These are phyloP conservation scores for Cardiospermum halicacabum DNA, from an alignment of 345 rosid genomes.

Conservation along the genomic window DNA sequence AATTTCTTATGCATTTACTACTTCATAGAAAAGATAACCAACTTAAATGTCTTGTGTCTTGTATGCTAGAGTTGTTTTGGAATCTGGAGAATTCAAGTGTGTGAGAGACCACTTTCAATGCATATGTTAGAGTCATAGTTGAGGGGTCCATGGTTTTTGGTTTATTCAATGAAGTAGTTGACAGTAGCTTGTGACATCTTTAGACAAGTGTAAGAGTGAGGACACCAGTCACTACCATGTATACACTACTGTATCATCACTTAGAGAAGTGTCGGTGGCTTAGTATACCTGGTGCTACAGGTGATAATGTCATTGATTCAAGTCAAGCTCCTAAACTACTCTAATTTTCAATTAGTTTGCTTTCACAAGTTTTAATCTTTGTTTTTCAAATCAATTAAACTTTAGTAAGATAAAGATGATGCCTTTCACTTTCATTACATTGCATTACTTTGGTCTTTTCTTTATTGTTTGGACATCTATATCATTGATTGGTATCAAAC, in stretches of 20 bases:
- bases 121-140: no score
- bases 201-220: not conserved
- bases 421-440: not conserved
- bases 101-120: no score
- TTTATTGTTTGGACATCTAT: not conserved
- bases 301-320: no score
- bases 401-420: not conserved
- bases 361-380: not conserved
- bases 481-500: not conserved
- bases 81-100: not conserved
- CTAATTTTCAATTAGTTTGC: no score
- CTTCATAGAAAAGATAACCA: no score
- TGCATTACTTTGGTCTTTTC: not conserved
- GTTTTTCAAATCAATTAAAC: not conserved
- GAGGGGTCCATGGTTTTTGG: not conserved
- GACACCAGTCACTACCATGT: not conserved
- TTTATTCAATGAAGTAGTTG: no score
- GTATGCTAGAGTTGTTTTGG: no score
- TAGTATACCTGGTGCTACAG: no score
- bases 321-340: no score
- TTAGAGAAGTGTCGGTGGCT: conserved; percentile 15
- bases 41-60: no score
- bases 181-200: not conserved
- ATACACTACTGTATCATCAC: not conserved
- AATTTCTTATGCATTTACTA: no score